Conservation (phyloP, 2,329 filamentous ascomycete species). For the Microdochium nivale region DNA sequence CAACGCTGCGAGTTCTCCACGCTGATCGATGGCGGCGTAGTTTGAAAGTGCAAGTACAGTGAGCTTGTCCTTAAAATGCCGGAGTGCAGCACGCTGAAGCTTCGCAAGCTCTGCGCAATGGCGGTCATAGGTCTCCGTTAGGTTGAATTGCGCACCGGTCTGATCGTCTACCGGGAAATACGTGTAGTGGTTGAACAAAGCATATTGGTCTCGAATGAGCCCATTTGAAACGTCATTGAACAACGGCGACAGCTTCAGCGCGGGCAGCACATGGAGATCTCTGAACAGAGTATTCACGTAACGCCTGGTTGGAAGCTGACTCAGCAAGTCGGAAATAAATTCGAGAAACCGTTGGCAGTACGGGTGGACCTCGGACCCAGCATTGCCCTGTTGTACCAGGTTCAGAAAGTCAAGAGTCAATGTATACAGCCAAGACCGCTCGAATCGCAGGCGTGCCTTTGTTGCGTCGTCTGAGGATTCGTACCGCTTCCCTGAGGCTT, state of each 20-base stretch:
- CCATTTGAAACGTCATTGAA: slow-evolving; percentile 67
- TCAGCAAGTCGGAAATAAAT: slow-evolving; percentile 81
- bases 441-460: slow-evolving; percentile 77
- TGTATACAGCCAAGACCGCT: slow-evolving; percentile 87
- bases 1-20: slow-evolving; percentile 69
- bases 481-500: slow-evolving; percentile 75
- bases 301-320: slow-evolving; percentile 84
- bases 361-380: slow-evolving; percentile 15
- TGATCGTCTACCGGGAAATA: slow-evolving; percentile 89
- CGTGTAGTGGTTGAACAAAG: slow-evolving; percentile 78
- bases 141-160: slow-evolving; percentile 67
- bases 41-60: slow-evolving; percentile 90
- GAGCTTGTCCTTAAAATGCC: slow-evolving; percentile 80
- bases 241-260: slow-evolving; percentile 69
- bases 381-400: slow-evolving; percentile 33
- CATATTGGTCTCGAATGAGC: slow-evolving; percentile 71
- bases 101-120: slow-evolving; percentile 72
- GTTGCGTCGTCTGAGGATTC: slow-evolving; percentile 74
- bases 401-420: slow-evolving; percentile 79
- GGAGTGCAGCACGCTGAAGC: slow-evolving; percentile 70
- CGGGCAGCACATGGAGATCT: slow-evolving; percentile 75
- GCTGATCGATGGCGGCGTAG: slow-evolving; percentile 76
- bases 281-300: slow-evolving; percentile 85
- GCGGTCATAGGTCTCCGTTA: slow-evolving; percentile 65
- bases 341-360: slow-evolving; percentile 95